Base-by-base conservation (phyloP, 108 stramenopile species). In the Cyclotella baltica region DNA sequence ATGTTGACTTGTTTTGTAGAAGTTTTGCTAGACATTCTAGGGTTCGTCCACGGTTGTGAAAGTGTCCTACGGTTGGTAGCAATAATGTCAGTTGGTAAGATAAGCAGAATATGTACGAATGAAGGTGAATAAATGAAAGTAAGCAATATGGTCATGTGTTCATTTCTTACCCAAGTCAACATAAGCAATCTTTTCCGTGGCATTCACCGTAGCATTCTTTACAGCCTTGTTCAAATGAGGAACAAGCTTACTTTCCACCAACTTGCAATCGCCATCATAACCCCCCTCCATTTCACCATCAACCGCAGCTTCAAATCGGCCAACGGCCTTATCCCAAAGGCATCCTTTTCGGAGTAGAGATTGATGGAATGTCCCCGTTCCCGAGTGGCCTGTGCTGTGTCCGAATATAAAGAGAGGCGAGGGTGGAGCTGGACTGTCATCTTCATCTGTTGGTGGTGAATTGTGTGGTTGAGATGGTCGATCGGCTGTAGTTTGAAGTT, bases 361-460 rank as follows among this genome's bases (percentile, higher is more conserved):
- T 13, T 67, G 31, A 19, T 67, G 66, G 19, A 67, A 67, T 67
- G 66, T 67, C 8, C 66, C 66, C 6, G 66, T 67, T 23, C 66
- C 66, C 10, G 36, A 38, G 25, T 67, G 66, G 27, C 66, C 66
- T 5, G 66, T 67, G 50, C 31, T 34, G 34, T 67, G 66, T 51
- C 37, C 66, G 9, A 67, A 35, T 4, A 52, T 11, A 22, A 52
- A 52, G 4, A 52, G 10, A 52, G 51, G 51, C 4, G n/a, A n/a
- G n/a, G n/a, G n/a, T n/a, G n/a, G n/a, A n/a, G n/a, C n/a, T n/a
- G n/a, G n/a, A n/a, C n/a, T n/a, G n/a, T n/a, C n/a, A n/a, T n/a
- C n/a, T n/a, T n/a, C 10, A 43, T 43, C 13, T 13, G 40, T 11
- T 13, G 6, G 6, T 6, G 40, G 6, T 43, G 6, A 6, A 13